Conservation (phyloP, 2,329 filamentous ascomycete species). For the Fusarium beomiforme region DNA sequence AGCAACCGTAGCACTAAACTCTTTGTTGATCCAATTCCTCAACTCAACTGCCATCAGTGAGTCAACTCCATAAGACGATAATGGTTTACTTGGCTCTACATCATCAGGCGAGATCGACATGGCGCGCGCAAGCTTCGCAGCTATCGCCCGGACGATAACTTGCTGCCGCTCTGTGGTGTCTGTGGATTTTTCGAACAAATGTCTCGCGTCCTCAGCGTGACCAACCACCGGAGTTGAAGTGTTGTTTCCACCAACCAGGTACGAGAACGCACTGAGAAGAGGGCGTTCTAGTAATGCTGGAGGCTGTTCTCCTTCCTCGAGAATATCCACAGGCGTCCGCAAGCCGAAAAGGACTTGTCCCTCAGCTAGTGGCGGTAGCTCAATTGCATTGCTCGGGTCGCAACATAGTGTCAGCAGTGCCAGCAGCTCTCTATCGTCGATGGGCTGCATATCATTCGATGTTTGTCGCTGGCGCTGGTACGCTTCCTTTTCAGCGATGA, state of each 20-base stretch:
- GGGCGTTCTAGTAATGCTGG: not conserved
- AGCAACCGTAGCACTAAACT: not conserved
- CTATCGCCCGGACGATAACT: slow-evolving; percentile 35
- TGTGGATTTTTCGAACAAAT: slow-evolving; percentile 40
- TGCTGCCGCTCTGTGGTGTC: not conserved
- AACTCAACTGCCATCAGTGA: slow-evolving; percentile 57
- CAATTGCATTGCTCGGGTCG: rapidly evolving
- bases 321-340: not conserved
- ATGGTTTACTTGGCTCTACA: slow-evolving; percentile 32
- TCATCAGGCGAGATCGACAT: slow-evolving; percentile 44
- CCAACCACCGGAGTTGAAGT: rapidly evolving
- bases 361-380: not conserved
- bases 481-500: not conserved
- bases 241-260: not conserved
- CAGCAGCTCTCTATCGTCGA: not conserved
- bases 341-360: not conserved
- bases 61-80: slow-evolving; percentile 40
- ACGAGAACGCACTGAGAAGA: not conserved
- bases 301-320: not conserved
- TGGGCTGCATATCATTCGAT: slow-evolving; percentile 1
- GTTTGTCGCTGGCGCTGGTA: not conserved
- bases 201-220: not conserved
- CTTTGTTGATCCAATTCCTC: slow-evolving; percentile 50
- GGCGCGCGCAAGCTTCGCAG: slow-evolving; percentile 46
- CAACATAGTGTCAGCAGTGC: not conserved